Base-by-base conservation (phyloP, 805 yeast species). In the Metschnikowia orientalis region DNA sequence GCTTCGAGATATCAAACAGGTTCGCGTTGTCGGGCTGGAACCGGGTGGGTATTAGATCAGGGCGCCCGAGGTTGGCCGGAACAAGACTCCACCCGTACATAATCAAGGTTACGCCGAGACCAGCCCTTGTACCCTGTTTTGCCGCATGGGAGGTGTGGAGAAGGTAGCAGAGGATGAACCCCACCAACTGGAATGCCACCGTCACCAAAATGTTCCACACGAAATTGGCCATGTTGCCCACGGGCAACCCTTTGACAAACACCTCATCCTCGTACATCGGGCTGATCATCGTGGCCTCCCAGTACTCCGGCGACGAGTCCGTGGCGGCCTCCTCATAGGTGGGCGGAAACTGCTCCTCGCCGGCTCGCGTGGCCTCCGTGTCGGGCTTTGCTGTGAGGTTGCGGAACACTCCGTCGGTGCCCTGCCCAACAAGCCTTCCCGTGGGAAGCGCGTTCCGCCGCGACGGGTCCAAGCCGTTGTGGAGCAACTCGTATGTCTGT, bases 121-220 rank as follows among this genome's bases (percentile, higher is more conserved):
- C 98, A 12, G 90, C 83, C 41, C 95, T 69, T 2, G 97, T 81
- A 3, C 98, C 98, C 51, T 89, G 89, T 54, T 86, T 87, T 4
- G 97, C 95, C 4, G 97, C 97, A 55, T 92, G 98, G 2, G 97
- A 85, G 1, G 97, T 90, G 59, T 92, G 97, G 34, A 92, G 67
- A 27, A 90, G 63, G 54, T 89, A 92, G 6, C 97, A 89, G 35
- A 90, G 69, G 25, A 92, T 68, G 59, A 92, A 92, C 3, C 98
- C 98, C 19, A 90, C 81, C 55, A 84, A 85, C 59, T 90, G 96
- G 67, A 92, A 92, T 24, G 94, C 81, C n/a, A 86, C 72, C 15
- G 95, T 79, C 2, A 92, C 94, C 45, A 87, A 70, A 45, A 79
- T 69, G 59, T 89, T 90, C 97, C 98, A 90, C 4, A 85, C 59